A percentile compares a stretch with the other conserved stretches of the same genome.
These are phyloP conservation scores for Fusarium sp. DNA, from an alignment of 2,329 filamentous ascomycete genomes.

Conservation along the genomic window DNA sequence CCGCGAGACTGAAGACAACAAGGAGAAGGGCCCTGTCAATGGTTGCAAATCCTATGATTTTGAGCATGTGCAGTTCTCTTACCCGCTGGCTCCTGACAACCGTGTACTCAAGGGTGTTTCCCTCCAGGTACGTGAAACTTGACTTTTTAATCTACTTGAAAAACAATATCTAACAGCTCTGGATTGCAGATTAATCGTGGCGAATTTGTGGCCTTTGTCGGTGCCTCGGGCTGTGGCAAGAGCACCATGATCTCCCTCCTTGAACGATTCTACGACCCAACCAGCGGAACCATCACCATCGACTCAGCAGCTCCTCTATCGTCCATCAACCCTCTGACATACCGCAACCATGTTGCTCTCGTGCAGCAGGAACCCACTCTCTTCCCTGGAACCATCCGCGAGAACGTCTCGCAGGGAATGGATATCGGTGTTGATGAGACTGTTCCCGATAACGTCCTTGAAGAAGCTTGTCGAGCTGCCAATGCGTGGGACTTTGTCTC, in stretches of 20 bases:
- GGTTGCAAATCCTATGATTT: constrained; percentile 55
- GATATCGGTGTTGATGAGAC: not conserved
- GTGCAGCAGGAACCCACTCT: constrained; percentile 15
- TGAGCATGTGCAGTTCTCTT: constrained; percentile 53
- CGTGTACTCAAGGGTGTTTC: constrained; percentile 20
- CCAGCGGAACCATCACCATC: constrained; percentile 57
- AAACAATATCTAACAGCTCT: not conserved
- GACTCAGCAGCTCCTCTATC: constrained; percentile 37
- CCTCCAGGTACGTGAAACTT: constrained; percentile 52
- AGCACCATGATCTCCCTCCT: constrained; percentile 66
- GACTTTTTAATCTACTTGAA: not conserved
- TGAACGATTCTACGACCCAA: constrained; percentile 54
- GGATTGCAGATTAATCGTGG: constrained; percentile 57
- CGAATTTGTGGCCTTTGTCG: constrained; percentile 63
- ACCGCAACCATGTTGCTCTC: constrained; percentile 2
- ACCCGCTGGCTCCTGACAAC: constrained; percentile 20
- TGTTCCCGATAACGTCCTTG: not conserved
- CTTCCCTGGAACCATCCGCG: constrained; percentile 7
- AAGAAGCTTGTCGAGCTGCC: constrained; percentile 8
- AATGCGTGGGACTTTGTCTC: constrained; percentile 17
- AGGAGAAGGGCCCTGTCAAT: constrained; percentile 17
- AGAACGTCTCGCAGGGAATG: constrained; percentile 10
- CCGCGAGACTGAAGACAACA: constrained; percentile 1
- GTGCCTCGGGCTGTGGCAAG: constrained; percentile 63
- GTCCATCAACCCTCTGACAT: not conserved